Evolutionary conservation across 306 rosid species (phyloP).

Genomic region (Phaseolus lunatus): DNA sequence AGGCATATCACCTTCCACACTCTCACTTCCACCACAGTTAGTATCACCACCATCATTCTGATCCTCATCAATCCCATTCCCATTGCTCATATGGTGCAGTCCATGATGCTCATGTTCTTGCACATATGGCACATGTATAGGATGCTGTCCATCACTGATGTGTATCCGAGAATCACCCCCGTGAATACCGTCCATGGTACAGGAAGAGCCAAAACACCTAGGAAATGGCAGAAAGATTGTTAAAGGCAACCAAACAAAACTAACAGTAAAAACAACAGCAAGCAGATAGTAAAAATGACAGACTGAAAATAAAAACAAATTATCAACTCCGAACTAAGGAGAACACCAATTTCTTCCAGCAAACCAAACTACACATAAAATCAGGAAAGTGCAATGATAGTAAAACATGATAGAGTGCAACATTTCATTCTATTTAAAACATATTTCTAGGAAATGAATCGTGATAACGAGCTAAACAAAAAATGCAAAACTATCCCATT

Average conservation of each 20-base stretch:
- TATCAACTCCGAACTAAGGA: not conserved
- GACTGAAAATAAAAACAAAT: not conserved
- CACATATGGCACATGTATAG: conserved; percentile 59
- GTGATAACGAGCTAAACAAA: not conserved
- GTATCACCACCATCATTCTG: conserved; percentile 54
- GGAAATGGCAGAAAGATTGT: conserved; percentile 35
- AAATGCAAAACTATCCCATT: not conserved
- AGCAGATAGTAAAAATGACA: conserved; percentile 18
- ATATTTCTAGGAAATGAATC: conserved; percentile 26
- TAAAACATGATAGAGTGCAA: conserved; percentile 23
- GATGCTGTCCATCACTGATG: conserved; percentile 58
- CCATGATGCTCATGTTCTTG: conserved; percentile 68
- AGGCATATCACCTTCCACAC: conserved; percentile 57
- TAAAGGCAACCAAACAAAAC: conserved; percentile 18
- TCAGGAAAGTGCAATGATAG: conserved; percentile 31
- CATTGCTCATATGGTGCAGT: conserved; percentile 67
- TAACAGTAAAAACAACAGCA: conserved; percentile 8
- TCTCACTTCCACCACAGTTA: conserved; percentile 56
- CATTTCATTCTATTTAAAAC: conserved; percentile 30
- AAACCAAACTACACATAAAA: conserved; percentile 27
- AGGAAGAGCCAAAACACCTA: conserved; percentile 43
- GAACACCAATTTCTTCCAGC: conserved; percentile 5
- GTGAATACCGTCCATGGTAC: conserved; percentile 64
- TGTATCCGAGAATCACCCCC: conserved; percentile 61
- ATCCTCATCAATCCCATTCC: conserved; percentile 60